Evolutionary conservation across 768 basidiomycete genomes (phyloP), one percentile per base, ranked within the genome.

Genomic region (Collybia sp.): DNA sequence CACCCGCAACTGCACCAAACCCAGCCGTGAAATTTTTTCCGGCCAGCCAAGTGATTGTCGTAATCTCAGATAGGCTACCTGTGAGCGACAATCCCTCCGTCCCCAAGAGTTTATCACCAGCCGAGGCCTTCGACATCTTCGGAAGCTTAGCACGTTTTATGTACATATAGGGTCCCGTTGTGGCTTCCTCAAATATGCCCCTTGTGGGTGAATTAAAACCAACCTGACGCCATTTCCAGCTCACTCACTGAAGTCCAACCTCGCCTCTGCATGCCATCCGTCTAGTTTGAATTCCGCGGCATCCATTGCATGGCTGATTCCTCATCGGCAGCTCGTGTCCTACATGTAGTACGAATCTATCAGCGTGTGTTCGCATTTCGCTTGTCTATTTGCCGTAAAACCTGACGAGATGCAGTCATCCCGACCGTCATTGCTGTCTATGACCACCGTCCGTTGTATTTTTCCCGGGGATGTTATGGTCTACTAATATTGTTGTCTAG

Each of bases 371-470:
- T 46, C n/a, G 13, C n/a, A 20, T 4, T 3, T 25, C 30, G 15
- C 32, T 19, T 16, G 8, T 25, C 25, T 32, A n/a, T 40, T 25
- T n/a, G 13, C 1, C 15, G 16, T 37, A 8, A 43, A 40, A 8
- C 11, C 11, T 30, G 17, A 11, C 20, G 12, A 12, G 15, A 30
- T 19, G n/a, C 34, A 57, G 58, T 57, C 11, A 49, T 55, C 40
- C 53, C 54, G 11, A 53, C 53, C 33, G 45, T 56, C 32, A 51
- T 56, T 42, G 41, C 51, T 45, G 40, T 59, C 47, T 59, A 61
- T 49, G 60, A 61, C 37, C 54, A 59, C 51, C 11, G 60, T 59
- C 46, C 52, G 56, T 54, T 20, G 16, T 25, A 25, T 38, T 19
- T 42, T 17, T 17, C 10, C 25, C 30, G 5, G 36, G 16, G 6